A percentile compares a stretch with the other conserved stretches of the same genome.
Conservation (phyloP, 352 stramenopile species). For the Stephanocyclus meneghinianus region DNA sequence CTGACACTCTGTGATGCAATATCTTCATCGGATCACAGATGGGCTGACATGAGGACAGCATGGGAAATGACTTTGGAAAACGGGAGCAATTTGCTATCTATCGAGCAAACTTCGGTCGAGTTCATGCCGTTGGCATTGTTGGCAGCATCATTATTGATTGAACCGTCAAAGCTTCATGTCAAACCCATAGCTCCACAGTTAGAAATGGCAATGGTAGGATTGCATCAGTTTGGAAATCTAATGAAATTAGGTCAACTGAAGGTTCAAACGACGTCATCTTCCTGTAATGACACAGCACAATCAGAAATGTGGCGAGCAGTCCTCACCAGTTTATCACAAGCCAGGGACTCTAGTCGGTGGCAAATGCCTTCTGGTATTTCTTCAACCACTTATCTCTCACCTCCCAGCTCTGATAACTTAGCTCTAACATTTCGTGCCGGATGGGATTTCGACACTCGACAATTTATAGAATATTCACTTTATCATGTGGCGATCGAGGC, state of each 20-base stretch:
- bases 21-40: constrained; percentile 58
- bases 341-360: constrained; percentile 55
- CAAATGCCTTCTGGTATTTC: constrained; percentile 45
- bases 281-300: not conserved
- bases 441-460: constrained; percentile 70
- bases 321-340: constrained; percentile 47
- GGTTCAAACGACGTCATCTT: constrained; percentile 3
- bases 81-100: constrained; percentile 6
- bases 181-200: constrained; percentile 22
- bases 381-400: constrained; percentile 35
- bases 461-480: constrained; percentile 73
- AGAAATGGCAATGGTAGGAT: constrained; percentile 42
- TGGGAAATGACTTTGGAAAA: constrained; percentile 58
- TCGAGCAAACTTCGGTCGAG: constrained; percentile 34
- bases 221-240: constrained; percentile 66
- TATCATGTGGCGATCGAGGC: constrained; percentile 70
- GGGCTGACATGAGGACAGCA: constrained; percentile 63
- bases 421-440: constrained; percentile 17
- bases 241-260: constrained; percentile 56
- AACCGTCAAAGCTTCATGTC: constrained; percentile 29
- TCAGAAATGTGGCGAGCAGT: constrained; percentile 66
- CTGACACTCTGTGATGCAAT: constrained; percentile 73
- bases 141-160: constrained; percentile 57
- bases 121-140: constrained; percentile 66
- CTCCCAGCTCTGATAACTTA: constrained; percentile 14